Evolutionary conservation across 257 asterid genomes (phyloP).

Genomic region (Asclepias syriaca): DNA sequence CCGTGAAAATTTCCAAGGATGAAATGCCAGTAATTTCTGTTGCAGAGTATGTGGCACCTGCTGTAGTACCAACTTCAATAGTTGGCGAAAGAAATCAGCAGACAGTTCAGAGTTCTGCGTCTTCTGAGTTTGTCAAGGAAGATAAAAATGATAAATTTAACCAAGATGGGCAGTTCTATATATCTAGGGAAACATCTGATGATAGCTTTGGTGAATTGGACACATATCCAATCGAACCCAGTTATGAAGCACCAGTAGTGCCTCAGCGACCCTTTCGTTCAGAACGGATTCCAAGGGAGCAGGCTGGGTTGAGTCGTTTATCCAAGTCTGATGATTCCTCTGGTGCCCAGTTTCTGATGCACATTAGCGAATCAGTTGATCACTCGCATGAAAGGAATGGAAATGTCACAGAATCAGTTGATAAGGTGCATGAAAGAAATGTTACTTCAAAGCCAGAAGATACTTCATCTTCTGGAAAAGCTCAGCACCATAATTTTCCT

Average conservation of each 20-base stretch:
- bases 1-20: constrained; percentile 28
- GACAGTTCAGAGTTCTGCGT: constrained; percentile 22
- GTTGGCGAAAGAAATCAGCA: constrained; percentile 39
- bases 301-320: constrained; percentile 54
- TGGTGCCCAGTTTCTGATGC: constrained; percentile 53
- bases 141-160: constrained; percentile 34
- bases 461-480: constrained; percentile 25
- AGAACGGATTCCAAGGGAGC: constrained; percentile 71
- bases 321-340: constrained; percentile 75
- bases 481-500: constrained; percentile 24
- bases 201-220: constrained; percentile 40
- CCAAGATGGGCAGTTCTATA: constrained; percentile 29
- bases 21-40: constrained; percentile 35
- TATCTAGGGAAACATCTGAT: constrained; percentile 29
- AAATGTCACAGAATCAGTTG: constrained; percentile 10
- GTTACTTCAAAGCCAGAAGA: constrained; percentile 29
- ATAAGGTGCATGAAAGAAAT: constrained; percentile 34
- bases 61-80: constrained; percentile 25
- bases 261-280: constrained; percentile 67
- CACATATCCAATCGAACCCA: constrained; percentile 30
- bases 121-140: constrained; percentile 35
- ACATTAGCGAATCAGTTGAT: constrained; percentile 42
- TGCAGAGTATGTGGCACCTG: constrained; percentile 29
- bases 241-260: constrained; percentile 42
- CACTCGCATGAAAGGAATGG: constrained; percentile 11